Conservation (phyloP, 2,329 filamentous ascomycete species). For the Aspergillus novoparasiticus region DNA sequence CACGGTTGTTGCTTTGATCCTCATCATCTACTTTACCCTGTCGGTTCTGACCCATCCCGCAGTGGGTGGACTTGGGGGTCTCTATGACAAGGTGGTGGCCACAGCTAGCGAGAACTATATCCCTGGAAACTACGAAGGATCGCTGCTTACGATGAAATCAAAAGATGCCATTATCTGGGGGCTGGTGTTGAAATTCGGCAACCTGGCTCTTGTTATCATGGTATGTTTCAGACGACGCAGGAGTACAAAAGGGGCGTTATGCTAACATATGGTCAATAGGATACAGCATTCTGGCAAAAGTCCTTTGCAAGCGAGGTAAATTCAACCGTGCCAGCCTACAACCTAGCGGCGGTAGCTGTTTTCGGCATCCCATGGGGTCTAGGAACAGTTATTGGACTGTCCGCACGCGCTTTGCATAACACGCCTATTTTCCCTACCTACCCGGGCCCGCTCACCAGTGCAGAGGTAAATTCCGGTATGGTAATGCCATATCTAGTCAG, state of each 20-base stretch:
- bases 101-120: slow-evolving; percentile 47
- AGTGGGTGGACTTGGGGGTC: slow-evolving; percentile 45
- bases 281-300: slow-evolving; percentile 59
- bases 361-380: slow-evolving; percentile 53
- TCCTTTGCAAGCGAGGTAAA: slow-evolving; percentile 53
- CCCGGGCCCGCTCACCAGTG: slow-evolving; percentile 43
- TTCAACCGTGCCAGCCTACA: slow-evolving; percentile 52
- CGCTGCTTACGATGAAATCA: slow-evolving; percentile 53
- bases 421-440: slow-evolving; percentile 51
- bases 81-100: slow-evolving; percentile 52
- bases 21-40: slow-evolving; percentile 54
- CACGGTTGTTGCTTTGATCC: slow-evolving; percentile 50
- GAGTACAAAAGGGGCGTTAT: background rate
- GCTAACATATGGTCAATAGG: slow-evolving; percentile 18
- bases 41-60: slow-evolving; percentile 46
- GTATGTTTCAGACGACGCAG: slow-evolving; percentile 20
- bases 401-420: slow-evolving; percentile 49
- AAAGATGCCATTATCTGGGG: slow-evolving; percentile 48
- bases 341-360: slow-evolving; percentile 48
- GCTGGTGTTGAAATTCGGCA: slow-evolving; percentile 53
- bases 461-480: slow-evolving; percentile 47
- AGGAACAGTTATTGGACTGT: slow-evolving; percentile 51
- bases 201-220: slow-evolving; percentile 54
- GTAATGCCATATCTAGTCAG: slow-evolving; percentile 53
- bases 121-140: slow-evolving; percentile 51